Evolutionary conservation across 208 protist species (phyloP).

Genomic region (Polymyxa betae): DNA sequence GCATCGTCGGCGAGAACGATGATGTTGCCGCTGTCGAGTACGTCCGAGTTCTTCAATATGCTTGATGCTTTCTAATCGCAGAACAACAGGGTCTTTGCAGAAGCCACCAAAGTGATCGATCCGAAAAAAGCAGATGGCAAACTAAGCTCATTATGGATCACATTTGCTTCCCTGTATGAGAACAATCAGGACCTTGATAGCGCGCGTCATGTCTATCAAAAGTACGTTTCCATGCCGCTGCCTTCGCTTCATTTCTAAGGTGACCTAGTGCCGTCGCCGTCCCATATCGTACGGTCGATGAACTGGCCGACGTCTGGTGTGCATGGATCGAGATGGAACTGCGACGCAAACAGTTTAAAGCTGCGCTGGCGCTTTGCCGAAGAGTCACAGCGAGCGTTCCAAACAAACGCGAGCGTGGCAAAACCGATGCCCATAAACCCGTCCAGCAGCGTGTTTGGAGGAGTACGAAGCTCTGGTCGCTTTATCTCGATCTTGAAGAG

Average conservation of each 20-base stretch:
- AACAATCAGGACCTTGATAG: conserved; percentile 71
- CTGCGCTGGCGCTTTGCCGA: conserved; percentile 56
- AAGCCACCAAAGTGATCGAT: conserved; percentile 79
- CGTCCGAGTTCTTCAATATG: neutral
- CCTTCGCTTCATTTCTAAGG: neutral
- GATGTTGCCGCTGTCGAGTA: conserved; percentile 64
- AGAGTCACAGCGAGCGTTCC: conserved; percentile 55
- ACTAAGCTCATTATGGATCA: conserved; percentile 75
- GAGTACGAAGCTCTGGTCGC: conserved; percentile 79
- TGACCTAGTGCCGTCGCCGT: conserved; percentile 49
- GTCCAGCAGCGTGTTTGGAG: conserved; percentile 74
- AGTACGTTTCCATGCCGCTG: conserved; percentile 34
- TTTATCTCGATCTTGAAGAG: conserved; percentile 85
- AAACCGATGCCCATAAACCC: conserved; percentile 9
- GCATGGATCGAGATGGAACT: conserved; percentile 89
- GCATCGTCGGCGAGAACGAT: conserved; percentile 69
- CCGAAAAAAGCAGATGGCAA: conserved; percentile 74
- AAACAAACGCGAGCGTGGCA: conserved; percentile 11
- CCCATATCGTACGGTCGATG: conserved; percentile 74
- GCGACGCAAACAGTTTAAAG: conserved; percentile 66
- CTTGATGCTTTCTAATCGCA: neutral
- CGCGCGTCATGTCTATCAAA: conserved; percentile 78
- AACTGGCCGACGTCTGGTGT: conserved; percentile 83
- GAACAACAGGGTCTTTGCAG: conserved; percentile 70
- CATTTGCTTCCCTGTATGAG: conserved; percentile 82